Evolutionary conservation across 768 basidiomycete genomes (phyloP), one percentile per base, ranked within the genome.

Genomic region (Asterophora parasitica): DNA sequence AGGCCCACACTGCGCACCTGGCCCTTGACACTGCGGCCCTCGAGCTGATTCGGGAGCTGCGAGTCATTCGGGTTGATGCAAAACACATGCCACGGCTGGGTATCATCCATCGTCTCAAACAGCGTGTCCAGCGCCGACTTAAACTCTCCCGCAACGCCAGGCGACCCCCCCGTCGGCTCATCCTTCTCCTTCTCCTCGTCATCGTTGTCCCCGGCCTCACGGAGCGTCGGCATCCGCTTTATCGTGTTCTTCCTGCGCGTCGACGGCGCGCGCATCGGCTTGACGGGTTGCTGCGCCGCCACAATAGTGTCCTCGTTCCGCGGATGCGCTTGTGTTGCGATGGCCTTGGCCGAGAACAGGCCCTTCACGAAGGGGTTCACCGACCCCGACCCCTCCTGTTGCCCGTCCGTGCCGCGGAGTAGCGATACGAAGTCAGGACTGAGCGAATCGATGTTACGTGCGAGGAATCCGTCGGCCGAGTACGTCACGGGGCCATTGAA

Each of bases 31-130:
- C 86, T 84, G 37, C 93, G 75, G 9, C 90, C 88, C 70, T 98
- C 95, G 44, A 97, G 71, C 62, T 97, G 94, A 61, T 92, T 91
- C 32, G 94, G 92, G 15, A 97, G 69, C 61, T 95, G 95, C 19
- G 91, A 85, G 68, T 97, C 93, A 61, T 98, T 99, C 4, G 94
- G 92, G 62, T 88, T 92, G 57, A 98, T 67, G 60, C 92, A 96
- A 67, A 95, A 91, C 13, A 96, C 77, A 57, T 83, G 87, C 93
- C 93, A 97, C 1, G 81, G 70, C 67, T 93, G 88, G 12, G 91
- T 88, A 57, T 96, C 94, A 45, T 87, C 83, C 19, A 97, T 71
- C 1, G 92, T 92, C 54, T 87, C 81, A 55, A 97, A 88, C 12
- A 96, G 75, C 0, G 84, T 87, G 59, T 93, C 86, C 42, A 96